Conservation (phyloP, 2,329 filamentous ascomycete species). For the Gnomoniopsis smithogilvyi region DNA sequence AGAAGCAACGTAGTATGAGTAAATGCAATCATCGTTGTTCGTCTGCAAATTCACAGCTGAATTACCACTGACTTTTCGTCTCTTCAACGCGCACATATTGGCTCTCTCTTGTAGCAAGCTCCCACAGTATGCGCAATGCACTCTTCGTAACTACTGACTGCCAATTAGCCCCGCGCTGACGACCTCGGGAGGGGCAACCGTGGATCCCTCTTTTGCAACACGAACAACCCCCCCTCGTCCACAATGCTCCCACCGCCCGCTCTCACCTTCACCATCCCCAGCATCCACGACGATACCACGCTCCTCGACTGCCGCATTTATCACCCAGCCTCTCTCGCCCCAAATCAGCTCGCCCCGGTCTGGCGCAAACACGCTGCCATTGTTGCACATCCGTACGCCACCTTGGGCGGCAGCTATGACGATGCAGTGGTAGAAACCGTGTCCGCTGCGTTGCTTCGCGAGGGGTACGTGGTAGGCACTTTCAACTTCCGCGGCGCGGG, state of each 20-base stretch:
- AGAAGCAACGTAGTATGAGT: too few species aligned
- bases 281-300: constrained; percentile 77
- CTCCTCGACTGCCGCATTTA: constrained; percentile 80
- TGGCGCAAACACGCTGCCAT: constrained; percentile 56
- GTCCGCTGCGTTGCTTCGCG: constrained; percentile 60
- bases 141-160: not conserved
- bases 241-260: constrained; percentile 54
- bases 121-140: not conserved
- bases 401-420: constrained; percentile 80
- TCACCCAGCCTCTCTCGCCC: constrained; percentile 53
- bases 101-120: too few species aligned
- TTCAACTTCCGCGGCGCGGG: constrained; percentile 93
- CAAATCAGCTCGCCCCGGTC: constrained; percentile 28
- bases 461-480: constrained; percentile 74
- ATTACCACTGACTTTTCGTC: too few species aligned
- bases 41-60: too few species aligned
- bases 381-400: constrained; percentile 87
- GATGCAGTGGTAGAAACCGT: constrained; percentile 73
- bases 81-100: too few species aligned
- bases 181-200: not conserved
- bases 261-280: constrained; percentile 75
- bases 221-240: not conserved
- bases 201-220: not conserved
- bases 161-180: not conserved
- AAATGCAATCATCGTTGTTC: too few species aligned